Base-by-base conservation (phyloP, 768 basidiomycete genomes). In the Russula sp. region DNA sequence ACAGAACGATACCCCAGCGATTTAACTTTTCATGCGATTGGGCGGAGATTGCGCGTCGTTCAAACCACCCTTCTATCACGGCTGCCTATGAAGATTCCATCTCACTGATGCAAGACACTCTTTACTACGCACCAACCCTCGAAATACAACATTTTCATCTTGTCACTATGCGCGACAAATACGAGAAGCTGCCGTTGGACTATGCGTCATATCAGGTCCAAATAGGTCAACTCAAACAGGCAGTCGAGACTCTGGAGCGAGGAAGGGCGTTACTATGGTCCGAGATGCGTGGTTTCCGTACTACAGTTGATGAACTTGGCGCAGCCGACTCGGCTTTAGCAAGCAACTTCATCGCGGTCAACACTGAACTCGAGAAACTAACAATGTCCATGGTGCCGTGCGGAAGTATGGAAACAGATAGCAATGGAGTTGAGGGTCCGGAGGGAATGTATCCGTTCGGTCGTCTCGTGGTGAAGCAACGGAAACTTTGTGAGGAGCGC, bases 241-340 rank as follows among this genome's bases (percentile, higher is more conserved):
- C 61, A 1, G 31, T 65, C 14, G 57, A 55, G 51, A 34, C 20
- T 42, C 47, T 66, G 1, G 65, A 66, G 27, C 18, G 58, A 18
- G 64, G 65, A 11, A 35, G 65, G 6, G 37, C 55, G 16, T 18
- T 65, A n/a, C 20, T 66, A 1, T 66, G 65, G 64, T 57, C 55
- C 0, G 48, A 66, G 57, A 45, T 66, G 39, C 64, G 50, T 16
- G 42, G 34, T 1, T 40, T 66, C 7, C 65, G 65, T 9, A 18
- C 64, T 20, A 18, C 40, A 1, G 34, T 51, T 14, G 39, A 45
- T 3, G 18, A 22, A 22, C 50, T 52, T 20, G 9, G 7, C 6
- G 2, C 9, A 6, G 58, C 11, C 2, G 40, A 59, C 20, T n/a
- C 40, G 9, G 2, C 34, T 22, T 22, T 59, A 16, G 51, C 50